Base-by-base conservation (phyloP, 129 eudicot species). In the Smallanthus sonchifolius region DNA sequence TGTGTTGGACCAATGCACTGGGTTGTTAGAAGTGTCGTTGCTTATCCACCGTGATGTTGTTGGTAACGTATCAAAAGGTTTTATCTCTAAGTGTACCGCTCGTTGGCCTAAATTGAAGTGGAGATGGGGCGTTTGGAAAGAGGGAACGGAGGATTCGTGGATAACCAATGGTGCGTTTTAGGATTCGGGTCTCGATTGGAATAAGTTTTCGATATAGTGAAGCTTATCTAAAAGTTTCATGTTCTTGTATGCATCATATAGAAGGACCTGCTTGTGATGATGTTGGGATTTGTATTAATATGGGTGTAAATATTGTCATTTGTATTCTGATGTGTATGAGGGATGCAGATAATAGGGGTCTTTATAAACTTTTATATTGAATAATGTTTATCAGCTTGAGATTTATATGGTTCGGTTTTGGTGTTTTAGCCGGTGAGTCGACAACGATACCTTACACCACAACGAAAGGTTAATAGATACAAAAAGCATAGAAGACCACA, bases 61-160 rank as follows among this genome's bases (percentile, higher is more conserved):
- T 65, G 74, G 72, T 20, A 59, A 24, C 57, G 88, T 83, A 5
- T 75, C 84, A 1, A 77, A 66, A 52, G 62, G 79, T 48, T 84
- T 88, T 35, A 74, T 88, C n/a, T 74, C 82, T 10, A 79, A 81
- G 83, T 83, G 91, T 54, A 66, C 75, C 69, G 72, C 83, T 45
- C 85, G 65, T 38, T 79, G 85, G 73, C 64, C 82, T 13, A 70
- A 78, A 16, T 78, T 86, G 67, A 77, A 80, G 72, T 86, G 87
- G 95, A 81, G 79, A 64, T 83, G 95, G 95, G 91, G 95, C 15
- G 59, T 84, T 82, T 85, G 88, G 88, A 83, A 79, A 65, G 90
- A 83, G 74, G 90, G 90, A 65, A 81, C 70, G 35, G 67, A 76
- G 60, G 95, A 88, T 76, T 73, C 77, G 35, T 85, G 86, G 87